Evolutionary conservation across 306 rosid genomes (phyloP).

Genomic region (Quercus alba): DNA sequence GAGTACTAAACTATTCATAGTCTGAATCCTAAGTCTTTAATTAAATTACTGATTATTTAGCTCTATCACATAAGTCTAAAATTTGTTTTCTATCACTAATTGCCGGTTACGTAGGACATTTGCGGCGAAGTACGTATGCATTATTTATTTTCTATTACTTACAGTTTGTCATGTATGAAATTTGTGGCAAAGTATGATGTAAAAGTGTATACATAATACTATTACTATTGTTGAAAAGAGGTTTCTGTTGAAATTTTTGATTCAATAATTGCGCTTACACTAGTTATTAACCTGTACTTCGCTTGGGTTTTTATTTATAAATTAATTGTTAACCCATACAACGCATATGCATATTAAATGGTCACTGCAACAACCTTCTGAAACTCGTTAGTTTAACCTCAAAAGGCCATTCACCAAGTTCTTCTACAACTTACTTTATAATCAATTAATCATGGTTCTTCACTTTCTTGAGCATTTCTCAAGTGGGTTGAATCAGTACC

Average conservation of each 20-base stretch:
- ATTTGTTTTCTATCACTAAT: background rate
- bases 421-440: conserved; percentile 50
- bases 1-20: background rate
- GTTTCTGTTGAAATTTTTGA: no score
- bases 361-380: conserved; percentile 57
- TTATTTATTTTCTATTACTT: no score
- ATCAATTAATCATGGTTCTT: conserved; percentile 29
- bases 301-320: no score
- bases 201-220: no score
- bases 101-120: no score
- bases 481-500: conserved; percentile 60
- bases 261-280: no score
- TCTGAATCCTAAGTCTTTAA: background rate
- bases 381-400: conserved; percentile 47
- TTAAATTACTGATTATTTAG: background rate
- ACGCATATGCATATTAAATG: conserved; percentile 57
- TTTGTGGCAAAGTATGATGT: no score
- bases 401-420: conserved; percentile 42
- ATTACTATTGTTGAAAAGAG: no score
- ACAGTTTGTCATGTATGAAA: no score
- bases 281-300: no score
- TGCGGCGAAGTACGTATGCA: no score
- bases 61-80: background rate
- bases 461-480: conserved; percentile 56
- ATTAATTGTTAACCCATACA: no score